phyloP scores from a whole-genome alignment of 2,329 filamentous ascomycete species.

The Dactylonectria macrodidyma region DNA sequence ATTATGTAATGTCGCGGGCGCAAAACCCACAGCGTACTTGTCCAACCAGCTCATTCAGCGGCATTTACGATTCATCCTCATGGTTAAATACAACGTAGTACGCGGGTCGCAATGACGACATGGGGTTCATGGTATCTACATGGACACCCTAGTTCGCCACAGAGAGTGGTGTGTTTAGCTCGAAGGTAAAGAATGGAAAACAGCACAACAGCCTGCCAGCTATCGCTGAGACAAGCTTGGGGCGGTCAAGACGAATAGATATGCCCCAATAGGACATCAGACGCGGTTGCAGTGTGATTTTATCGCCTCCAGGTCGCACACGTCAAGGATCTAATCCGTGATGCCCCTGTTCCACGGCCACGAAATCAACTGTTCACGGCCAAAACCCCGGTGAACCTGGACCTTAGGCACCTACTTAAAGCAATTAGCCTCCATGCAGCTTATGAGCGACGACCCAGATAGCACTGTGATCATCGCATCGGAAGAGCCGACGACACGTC shows the following conservation, averaged over 20 bases:
- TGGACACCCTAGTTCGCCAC: background rate
- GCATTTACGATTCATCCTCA: background rate
- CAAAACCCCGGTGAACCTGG: background rate
- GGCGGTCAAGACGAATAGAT: background rate
- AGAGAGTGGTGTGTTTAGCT: background rate
- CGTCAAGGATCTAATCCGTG: background rate
- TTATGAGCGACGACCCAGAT: slow-evolving; percentile 11
- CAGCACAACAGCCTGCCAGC: background rate
- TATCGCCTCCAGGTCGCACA: background rate
- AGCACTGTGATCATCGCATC: slow-evolving; percentile 9
- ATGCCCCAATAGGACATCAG: background rate
- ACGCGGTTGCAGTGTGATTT: slow-evolving; percentile 4
- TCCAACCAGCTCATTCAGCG: background rate
- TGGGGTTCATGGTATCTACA: background rate
- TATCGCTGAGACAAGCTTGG: background rate
- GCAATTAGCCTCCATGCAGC: background rate
- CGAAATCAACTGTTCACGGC: background rate
- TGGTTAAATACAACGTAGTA: background rate
- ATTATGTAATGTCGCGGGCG: background rate
- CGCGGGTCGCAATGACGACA: background rate
- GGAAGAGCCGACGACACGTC: slow-evolving; percentile 6
- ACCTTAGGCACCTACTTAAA: background rate
- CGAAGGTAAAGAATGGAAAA: background rate
- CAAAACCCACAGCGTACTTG: background rate
- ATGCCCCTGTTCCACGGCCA: background rate